Conservation (phyloP, 176 grass and related monocot genomes). For the Aegilops bicornis region DNA sequence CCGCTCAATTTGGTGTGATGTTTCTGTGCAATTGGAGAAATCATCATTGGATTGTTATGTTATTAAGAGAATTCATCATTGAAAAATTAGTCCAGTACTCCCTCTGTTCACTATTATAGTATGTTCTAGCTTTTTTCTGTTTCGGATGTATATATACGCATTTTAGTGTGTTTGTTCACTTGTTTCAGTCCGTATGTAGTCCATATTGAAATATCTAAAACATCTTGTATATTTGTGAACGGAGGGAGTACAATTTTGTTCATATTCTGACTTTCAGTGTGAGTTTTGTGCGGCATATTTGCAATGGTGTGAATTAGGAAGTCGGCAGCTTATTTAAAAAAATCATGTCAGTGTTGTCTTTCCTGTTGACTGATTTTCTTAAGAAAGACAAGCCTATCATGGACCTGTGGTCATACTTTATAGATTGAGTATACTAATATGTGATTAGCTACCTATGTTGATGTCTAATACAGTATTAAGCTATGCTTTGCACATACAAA, state of each 20-base stretch:
- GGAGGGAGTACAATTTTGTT: not conserved
- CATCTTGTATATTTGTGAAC: too few species aligned
- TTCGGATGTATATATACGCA: too few species aligned
- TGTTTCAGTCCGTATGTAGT: too few species aligned
- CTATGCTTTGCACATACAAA: not conserved
- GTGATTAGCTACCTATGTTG: conserved; percentile 21
- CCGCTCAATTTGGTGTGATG: not conserved
- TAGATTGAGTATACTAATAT: not conserved
- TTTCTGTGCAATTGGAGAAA: not conserved
- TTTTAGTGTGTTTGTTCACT: too few species aligned
- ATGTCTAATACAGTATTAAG: conserved; percentile 11
- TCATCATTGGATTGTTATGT: not conserved
- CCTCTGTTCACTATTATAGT: too few species aligned
- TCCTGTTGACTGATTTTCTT: too few species aligned
- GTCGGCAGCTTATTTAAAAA: not conserved
- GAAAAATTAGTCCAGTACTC: too few species aligned
- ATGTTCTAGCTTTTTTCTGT: too few species aligned
- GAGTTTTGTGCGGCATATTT: not conserved
- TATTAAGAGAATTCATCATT: not conserved
- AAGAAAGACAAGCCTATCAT: not conserved
- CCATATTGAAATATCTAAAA: too few species aligned
- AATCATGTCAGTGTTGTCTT: conserved; percentile 2
- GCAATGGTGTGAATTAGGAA: not conserved
- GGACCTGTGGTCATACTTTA: conserved; percentile 8
- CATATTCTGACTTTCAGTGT: not conserved